Conservation (phyloP, 768 basidiomycete genomes). For the Rhizopogon roseolus region DNA sequence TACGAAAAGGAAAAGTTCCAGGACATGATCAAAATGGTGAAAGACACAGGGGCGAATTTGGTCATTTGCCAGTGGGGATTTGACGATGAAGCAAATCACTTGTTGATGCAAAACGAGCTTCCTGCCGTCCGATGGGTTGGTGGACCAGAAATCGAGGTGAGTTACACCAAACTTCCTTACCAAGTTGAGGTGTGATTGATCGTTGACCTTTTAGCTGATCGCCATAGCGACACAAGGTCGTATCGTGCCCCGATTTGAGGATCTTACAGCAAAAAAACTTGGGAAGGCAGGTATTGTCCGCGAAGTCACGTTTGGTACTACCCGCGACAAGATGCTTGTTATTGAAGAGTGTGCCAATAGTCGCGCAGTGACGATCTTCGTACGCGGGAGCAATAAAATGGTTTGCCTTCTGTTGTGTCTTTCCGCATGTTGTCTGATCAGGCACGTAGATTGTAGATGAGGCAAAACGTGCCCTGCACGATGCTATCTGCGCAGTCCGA, state of each 20-base stretch:
- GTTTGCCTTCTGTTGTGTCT: constrained; percentile 35
- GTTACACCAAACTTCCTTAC: constrained; percentile 5
- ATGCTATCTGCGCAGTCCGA: constrained; percentile 95
- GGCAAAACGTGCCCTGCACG: constrained; percentile 95
- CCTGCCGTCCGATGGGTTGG: constrained; percentile 99
- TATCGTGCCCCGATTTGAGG: constrained; percentile 97
- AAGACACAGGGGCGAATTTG: constrained; percentile 94
- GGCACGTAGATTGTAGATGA: constrained; percentile 88
- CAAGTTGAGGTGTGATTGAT: neutral
- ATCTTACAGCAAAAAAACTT: constrained; percentile 85
- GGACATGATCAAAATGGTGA: constrained; percentile 95
- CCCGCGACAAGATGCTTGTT: constrained; percentile 98
- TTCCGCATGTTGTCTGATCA: neutral
- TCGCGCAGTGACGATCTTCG: constrained; percentile 94
- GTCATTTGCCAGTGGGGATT: constrained; percentile 99
- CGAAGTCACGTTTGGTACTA: constrained; percentile 95
- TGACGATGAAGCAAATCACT: constrained; percentile 97
- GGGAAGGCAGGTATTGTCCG: constrained; percentile 92
- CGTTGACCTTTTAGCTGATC: constrained; percentile 58
- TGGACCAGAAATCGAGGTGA: constrained; percentile 96
- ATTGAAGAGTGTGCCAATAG: constrained; percentile 98
- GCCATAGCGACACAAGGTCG: constrained; percentile 98
- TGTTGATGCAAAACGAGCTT: constrained; percentile 96
- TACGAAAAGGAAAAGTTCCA: constrained; percentile 97
- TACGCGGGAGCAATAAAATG: constrained; percentile 99